Evolutionary conservation across 179 eudicot genomes (phyloP).

Genomic region (Vitellaria paradoxa): DNA sequence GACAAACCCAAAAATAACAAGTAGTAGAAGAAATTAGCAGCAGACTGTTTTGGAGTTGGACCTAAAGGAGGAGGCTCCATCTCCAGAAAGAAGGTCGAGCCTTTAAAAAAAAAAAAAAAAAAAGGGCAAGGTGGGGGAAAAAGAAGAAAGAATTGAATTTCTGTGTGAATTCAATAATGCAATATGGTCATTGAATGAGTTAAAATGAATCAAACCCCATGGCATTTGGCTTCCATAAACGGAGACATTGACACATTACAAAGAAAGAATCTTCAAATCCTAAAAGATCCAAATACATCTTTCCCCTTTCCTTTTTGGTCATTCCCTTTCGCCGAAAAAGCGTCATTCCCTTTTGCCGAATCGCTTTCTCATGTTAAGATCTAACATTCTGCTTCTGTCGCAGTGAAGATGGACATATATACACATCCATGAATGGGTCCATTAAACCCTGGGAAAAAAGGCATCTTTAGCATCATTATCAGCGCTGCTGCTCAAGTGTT

Average conservation of each 20-base stretch:
- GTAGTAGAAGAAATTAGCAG: not conserved
- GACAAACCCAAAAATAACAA: not conserved
- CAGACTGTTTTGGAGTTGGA: not conserved
- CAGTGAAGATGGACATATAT: not conserved
- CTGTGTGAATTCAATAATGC: not conserved
- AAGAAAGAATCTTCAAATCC: not conserved
- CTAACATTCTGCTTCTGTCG: not conserved
- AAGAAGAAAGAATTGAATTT: not conserved
- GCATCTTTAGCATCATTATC: not conserved
- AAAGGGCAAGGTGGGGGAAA: too few species aligned
- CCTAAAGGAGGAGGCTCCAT: not conserved
- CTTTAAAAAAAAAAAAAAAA: not conserved
- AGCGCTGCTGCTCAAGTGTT: not conserved
- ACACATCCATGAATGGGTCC: not conserved
- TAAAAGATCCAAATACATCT: too few species aligned
- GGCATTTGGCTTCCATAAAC: not conserved
- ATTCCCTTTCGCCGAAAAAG: too few species aligned
- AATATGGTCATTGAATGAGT: not conserved
- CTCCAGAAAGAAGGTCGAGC: not conserved
- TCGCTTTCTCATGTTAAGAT: constrained; percentile 1
- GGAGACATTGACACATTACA: not conserved
- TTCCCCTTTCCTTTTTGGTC: not conserved
- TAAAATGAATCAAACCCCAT: not conserved
- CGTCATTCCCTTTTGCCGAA: too few species aligned
- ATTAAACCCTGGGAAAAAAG: not conserved